Percentiles rank a stretch among this genome's conserved stretches.
These are phyloP conservation scores for Pythium insidiosum DNA, from an alignment of 352 stramenopile species.

Conservation along the genomic window DNA sequence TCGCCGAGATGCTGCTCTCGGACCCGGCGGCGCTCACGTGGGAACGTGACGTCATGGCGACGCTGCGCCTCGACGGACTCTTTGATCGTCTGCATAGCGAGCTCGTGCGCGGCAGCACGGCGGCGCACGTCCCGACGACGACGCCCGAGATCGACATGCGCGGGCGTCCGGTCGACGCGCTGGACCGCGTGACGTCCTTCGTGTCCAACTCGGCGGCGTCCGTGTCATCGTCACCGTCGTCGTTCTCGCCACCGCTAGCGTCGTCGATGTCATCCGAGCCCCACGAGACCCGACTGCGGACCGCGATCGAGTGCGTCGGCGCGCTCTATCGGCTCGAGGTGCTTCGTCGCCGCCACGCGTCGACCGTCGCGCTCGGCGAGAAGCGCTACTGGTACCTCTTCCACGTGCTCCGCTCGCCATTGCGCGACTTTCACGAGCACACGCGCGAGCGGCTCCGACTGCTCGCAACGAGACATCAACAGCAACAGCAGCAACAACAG, in stretches of 20 bases:
- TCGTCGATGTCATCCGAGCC: neutral
- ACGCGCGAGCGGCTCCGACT: constrained; percentile 4
- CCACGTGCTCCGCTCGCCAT: constrained; percentile 25
- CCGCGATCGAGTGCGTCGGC: constrained; percentile 26
- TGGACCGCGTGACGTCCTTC: no score
- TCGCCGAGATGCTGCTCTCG: constrained; percentile 31
- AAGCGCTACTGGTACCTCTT: constrained; percentile 47
- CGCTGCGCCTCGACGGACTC: constrained; percentile 41
- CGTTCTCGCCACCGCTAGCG: no score
- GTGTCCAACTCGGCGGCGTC: no score
- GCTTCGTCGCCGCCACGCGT: constrained; percentile 27
- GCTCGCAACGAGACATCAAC: neutral
- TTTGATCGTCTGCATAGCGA: constrained; percentile 31
- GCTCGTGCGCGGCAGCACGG: constrained; percentile 8
- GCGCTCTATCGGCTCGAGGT: constrained; percentile 43
- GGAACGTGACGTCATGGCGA: constrained; percentile 37
- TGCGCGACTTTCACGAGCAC: constrained; percentile 36
- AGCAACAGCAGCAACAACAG: neutral
- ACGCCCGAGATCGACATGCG: no score
- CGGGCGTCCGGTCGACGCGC: no score
- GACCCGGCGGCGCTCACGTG: constrained; percentile 21
- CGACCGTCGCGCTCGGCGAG: constrained; percentile 21
- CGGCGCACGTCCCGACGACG: neutral
- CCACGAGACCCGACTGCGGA: no score
- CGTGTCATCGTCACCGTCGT: no score